phyloP scores from a whole-genome alignment of 192 early-diverging fungal genomes.

The Mortierella alpina region DNA sequence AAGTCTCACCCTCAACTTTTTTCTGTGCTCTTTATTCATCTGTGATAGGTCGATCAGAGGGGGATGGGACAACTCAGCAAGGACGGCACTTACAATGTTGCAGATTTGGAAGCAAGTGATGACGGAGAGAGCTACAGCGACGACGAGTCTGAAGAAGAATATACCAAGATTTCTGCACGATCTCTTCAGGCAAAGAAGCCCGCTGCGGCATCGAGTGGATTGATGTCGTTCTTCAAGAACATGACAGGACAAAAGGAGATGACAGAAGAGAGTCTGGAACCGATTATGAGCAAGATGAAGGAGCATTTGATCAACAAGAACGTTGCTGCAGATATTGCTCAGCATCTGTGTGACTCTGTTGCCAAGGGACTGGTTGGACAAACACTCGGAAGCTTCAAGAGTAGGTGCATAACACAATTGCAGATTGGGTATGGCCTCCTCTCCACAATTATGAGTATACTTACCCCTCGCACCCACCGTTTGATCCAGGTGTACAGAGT shows the following conservation, averaged over 20 bases:
- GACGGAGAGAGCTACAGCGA: slow-evolving; percentile 68
- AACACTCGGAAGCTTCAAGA: slow-evolving; percentile 81
- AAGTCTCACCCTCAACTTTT: neutral
- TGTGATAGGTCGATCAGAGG: slow-evolving; percentile 63
- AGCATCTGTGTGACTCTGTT: slow-evolving; percentile 87
- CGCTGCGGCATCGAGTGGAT: slow-evolving; percentile 45
- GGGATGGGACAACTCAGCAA: slow-evolving; percentile 70
- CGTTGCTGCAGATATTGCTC: slow-evolving; percentile 89
- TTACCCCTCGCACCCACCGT: neutral
- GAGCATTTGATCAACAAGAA: slow-evolving; percentile 94
- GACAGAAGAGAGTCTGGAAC: slow-evolving; percentile 75
- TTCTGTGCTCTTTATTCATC: neutral
- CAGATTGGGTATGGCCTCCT: no score
- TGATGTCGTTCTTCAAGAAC: slow-evolving; percentile 78
- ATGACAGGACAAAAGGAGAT: slow-evolving; percentile 80
- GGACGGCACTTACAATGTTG: slow-evolving; percentile 82
- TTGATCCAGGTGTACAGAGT: slow-evolving; percentile 60
- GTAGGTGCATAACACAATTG: slow-evolving; percentile 45
- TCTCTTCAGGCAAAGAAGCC: slow-evolving; percentile 28
- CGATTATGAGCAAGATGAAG: slow-evolving; percentile 89
- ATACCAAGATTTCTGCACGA: slow-evolving; percentile 39
- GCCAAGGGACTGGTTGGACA: slow-evolving; percentile 75
- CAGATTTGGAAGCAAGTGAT: slow-evolving; percentile 70
- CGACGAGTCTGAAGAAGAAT: slow-evolving; percentile 62
- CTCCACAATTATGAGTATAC: slow-evolving; percentile 4